Conservation (phyloP, 2,329 filamentous ascomycete species). For the Xylaria polymorpha region DNA sequence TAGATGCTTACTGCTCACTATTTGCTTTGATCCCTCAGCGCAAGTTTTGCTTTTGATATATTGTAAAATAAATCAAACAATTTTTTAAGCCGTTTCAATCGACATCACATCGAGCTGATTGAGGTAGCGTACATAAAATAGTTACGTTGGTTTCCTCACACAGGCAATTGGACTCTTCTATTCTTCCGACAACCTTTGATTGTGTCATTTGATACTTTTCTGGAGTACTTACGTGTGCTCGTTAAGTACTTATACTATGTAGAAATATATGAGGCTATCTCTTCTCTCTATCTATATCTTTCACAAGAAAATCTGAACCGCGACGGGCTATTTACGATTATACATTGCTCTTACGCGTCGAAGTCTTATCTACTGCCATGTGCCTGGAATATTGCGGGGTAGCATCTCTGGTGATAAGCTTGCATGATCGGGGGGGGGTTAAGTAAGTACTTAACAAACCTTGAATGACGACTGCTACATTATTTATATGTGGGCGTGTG, state of each 20-base stretch:
- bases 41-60: background rate
- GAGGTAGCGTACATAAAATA: background rate
- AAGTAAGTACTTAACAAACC: background rate
- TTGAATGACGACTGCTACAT: conserved; percentile 11
- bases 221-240: no score
- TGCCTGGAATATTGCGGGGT: conserved; percentile 25
- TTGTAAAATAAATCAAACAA: background rate
- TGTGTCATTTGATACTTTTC: no score
- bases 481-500: conserved; percentile 1
- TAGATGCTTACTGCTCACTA: background rate
- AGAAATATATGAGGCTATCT: background rate
- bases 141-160: no score
- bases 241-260: no score
- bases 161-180: no score
- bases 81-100: background rate
- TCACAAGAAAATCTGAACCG: background rate
- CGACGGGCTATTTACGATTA: background rate
- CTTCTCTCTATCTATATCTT: no score
- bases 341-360: conserved; percentile 15
- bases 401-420: conserved; percentile 28
- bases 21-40: background rate
- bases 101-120: background rate
- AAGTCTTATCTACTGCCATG: conserved; percentile 28
- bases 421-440: conserved; percentile 17
- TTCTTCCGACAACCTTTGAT: no score